A percentile compares a stretch with the other conserved stretches of the same genome.
Conservation (phyloP, 768 basidiomycete genomes). For the Mycena latifolia region DNA sequence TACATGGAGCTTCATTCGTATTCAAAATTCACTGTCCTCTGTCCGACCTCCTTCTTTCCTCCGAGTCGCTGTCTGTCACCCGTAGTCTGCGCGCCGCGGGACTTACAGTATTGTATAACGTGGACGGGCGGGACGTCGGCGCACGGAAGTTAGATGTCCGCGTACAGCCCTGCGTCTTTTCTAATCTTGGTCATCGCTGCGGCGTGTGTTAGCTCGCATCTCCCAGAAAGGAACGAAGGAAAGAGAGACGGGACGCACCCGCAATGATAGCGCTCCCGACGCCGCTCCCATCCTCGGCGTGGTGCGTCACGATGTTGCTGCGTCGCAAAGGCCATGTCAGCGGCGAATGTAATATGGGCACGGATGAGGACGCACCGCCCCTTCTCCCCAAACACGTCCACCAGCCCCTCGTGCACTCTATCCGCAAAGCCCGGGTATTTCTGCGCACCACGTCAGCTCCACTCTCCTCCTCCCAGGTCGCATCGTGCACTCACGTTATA, state of each 20-base stretch:
- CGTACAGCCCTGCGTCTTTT: slow-evolving; percentile 73
- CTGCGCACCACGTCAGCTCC: slow-evolving; percentile 53
- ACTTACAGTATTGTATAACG: too few relatives aligned
- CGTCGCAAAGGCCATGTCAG: too few relatives aligned
- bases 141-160: slow-evolving; percentile 55
- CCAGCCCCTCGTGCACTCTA: slow-evolving; percentile 90
- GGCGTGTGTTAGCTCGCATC: background rate
- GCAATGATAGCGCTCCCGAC: slow-evolving; percentile 98
- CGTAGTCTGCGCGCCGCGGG: too few relatives aligned
- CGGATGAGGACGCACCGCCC: slow-evolving; percentile 80
- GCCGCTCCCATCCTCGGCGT: slow-evolving; percentile 93
- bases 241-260: slow-evolving; percentile 10
- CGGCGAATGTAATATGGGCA: too few relatives aligned
- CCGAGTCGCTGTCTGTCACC: too few relatives aligned
- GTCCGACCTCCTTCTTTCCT: too few relatives aligned
- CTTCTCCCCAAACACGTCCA: slow-evolving; percentile 97
- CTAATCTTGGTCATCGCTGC: slow-evolving; percentile 92
- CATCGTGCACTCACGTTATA: too few relatives aligned
- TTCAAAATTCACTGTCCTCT: too few relatives aligned
- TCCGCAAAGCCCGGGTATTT: slow-evolving; percentile 98
- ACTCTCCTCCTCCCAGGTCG: too few relatives aligned
- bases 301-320: slow-evolving; percentile 81
- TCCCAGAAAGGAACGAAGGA: background rate
- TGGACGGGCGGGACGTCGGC: too few relatives aligned
- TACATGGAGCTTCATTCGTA: too few relatives aligned